Base-by-base conservation (phyloP, 352 stramenopile species). In the Globisporangium splendens region DNA sequence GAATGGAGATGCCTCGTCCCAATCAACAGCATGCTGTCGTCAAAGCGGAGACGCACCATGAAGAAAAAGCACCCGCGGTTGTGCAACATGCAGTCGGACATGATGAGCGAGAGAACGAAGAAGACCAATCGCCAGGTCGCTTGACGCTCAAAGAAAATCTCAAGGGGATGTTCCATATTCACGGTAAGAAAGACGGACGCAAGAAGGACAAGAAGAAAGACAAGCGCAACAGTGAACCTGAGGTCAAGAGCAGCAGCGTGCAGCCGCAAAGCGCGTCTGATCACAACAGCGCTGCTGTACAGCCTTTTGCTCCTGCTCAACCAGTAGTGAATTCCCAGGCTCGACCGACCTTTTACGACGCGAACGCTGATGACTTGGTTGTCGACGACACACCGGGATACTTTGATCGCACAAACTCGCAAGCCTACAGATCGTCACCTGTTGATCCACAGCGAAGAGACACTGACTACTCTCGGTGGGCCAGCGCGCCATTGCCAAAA, bases 301-400 rank as follows among this genome's bases (percentile, higher is more conserved):
- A 35, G 28, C 28, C 8, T 18, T 14, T 12, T 33, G 39, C 28
- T 48, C 31, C 44, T 44, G 12, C 41, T 11, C 59, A 61, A 33
- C 43, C 50, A 20, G 10, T 50, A 7, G 13, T 22, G 18, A 24
- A 42, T 3, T 52, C 59, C 0, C 31, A 42, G 38, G 41, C 38
- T 14, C 59, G 59, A 17, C 59, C 62, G 14, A 76, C 65, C 14
- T 73, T 78, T 41, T 86, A 86, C 53, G 72, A 77, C 10, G 57
- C 75, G 33, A 59, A 86, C 46, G 77, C 54, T 7, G 77, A 89
- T 24, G 68, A 83, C 17, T 31, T 80, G 3, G 75, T 91, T 1
- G 68, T 86, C 48, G 79, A 91, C 35, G 70, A 89, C 38, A 69
- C 68, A 0, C 76, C 79, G 21, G 74, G 77, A 2, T 89, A 79